Conservation (phyloP, 345 rosid genomes). For the Erysimum cheiranthoides region DNA sequence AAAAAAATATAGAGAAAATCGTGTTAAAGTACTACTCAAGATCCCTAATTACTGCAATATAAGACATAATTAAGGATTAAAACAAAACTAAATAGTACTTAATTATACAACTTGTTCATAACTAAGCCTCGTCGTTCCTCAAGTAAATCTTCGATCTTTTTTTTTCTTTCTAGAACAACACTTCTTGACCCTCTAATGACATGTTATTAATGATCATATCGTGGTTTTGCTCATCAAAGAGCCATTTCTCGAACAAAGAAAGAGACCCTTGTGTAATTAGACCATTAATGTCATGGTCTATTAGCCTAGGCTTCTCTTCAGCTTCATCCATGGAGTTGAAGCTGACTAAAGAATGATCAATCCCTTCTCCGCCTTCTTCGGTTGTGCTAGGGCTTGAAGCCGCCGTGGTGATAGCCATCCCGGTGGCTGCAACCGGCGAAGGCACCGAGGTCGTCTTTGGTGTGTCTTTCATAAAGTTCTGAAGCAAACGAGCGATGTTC, state of each 20-base stretch:
- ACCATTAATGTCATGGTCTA: slow-evolving; percentile 44
- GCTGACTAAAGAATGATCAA: slow-evolving; percentile 53
- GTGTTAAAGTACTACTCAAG: slow-evolving; percentile 10
- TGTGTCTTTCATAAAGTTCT: slow-evolving; percentile 64
- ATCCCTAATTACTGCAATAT: slow-evolving; percentile 31
- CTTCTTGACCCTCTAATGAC: slow-evolving; percentile 51
- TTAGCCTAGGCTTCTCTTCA: slow-evolving; percentile 53
- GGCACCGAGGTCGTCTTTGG: slow-evolving; percentile 40
- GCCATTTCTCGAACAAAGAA: slow-evolving; percentile 72
- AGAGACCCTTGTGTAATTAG: slow-evolving; percentile 53
- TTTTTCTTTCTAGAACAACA: slow-evolving; percentile 41
- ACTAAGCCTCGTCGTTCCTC: slow-evolving; percentile 21
- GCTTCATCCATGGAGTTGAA: slow-evolving; percentile 54
- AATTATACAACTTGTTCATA: slow-evolving; percentile 33
- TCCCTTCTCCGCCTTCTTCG: slow-evolving; percentile 42
- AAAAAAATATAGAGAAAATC: not conserved
- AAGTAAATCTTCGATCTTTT: slow-evolving; percentile 9
- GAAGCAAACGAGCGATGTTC: slow-evolving; percentile 71
- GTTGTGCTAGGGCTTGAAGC: slow-evolving; percentile 42
- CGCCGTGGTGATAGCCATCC: slow-evolving; percentile 42
- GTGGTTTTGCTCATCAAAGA: slow-evolving; percentile 65
- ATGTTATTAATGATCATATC: slow-evolving; percentile 45
- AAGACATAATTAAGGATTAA: slow-evolving; percentile 18
- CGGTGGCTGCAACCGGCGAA: slow-evolving; percentile 40
- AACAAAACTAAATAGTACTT: slow-evolving; percentile 35